phyloP scores from a whole-genome alignment of 2,329 filamentous ascomycete species.

The Penicillium sp. region DNA sequence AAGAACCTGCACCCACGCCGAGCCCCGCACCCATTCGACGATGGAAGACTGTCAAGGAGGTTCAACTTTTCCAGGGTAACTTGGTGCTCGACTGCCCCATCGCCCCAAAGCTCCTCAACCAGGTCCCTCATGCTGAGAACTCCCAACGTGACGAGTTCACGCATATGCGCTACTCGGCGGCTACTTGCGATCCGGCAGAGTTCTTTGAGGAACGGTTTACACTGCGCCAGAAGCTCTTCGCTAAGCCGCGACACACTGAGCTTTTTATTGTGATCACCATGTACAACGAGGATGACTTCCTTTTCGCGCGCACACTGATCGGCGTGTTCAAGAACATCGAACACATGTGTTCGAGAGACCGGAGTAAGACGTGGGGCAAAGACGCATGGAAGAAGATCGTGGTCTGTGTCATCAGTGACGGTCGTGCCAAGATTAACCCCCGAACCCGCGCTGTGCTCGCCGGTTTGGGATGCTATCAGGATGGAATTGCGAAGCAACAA shows the following conservation, averaged over 20 bases:
- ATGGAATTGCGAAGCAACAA: conserved; percentile 97
- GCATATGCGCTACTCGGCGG: conserved; percentile 86
- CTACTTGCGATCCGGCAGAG: conserved; percentile 87
- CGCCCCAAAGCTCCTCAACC: conserved; percentile 82
- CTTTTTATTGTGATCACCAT: conserved; percentile 96
- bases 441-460: conserved; percentile 87
- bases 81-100: conserved; percentile 96
- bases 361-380: conserved; percentile 97
- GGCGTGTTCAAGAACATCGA: conserved; percentile 99
- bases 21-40: conserved; percentile 72
- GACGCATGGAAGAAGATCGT: conserved; percentile 99
- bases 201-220: conserved; percentile 92
- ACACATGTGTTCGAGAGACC: conserved; percentile 92
- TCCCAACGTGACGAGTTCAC: conserved; percentile 81
- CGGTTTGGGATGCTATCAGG: conserved; percentile 94
- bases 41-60: conserved; percentile 99
- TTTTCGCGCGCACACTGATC: conserved; percentile 93
- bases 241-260: conserved; percentile 90
- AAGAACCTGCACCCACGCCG: conserved; percentile 49
- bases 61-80: conserved; percentile 96
- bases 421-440: conserved; percentile 94
- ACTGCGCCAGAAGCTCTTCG: conserved; percentile 86
- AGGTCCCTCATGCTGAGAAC: conserved; percentile 79
- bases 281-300: conserved; percentile 98
- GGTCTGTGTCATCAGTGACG: conserved; percentile 95